Base-by-base conservation (phyloP, 129 eudicot genomes). In the Saposhnikovia divaricata region DNA sequence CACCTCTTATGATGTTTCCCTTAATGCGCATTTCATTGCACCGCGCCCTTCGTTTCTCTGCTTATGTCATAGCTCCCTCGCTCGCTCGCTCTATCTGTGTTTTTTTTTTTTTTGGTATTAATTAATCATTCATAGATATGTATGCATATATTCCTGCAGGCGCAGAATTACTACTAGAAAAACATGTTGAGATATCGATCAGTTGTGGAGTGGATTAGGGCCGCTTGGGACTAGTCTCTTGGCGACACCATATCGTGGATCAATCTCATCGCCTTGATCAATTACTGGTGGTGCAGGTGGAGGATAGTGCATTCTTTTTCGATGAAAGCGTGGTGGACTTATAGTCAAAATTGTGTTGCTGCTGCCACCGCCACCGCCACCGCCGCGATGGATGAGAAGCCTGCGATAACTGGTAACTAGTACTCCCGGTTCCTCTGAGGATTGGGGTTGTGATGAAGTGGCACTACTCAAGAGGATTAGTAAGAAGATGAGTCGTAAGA, bases 181-280 rank as follows among this genome's bases (percentile, higher is more conserved):
- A 3, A 3, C 63, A 55, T 55, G 63, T 55, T 57, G 66, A 44
- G 66, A 44, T 2, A 44, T 44, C n/a, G 46, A 57, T 86, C 88
- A 93, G 76, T 93, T 93, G 74, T 93, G 98, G 72, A 93, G 95
- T 74, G 98, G 98, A 89, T 93, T 93, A 78, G 98, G 98, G 44
- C 98, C 98, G 31, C 95, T 87, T 14, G 97, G 98, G 74, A 93
- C 97, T 81, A 91, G 81, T 90, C 98, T 84, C 81, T 93, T 93
- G 37, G 73, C 87, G 21, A 91, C 98, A 6, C 96, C 98, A 77
- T 88, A 93, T 84, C 93, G 85, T 57, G 93, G 96, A 77, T 93
- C 96, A 16, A 89, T 88, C 77, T 89, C 96, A 19, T 78, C 79
- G 2, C 12, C 78, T 0, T 27, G 79, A 2, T 38, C 78, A 31